Percentiles rank a stretch among this genome's conserved stretches.
Evolutionary conservation across 2,329 filamentous ascomycete species (phyloP).

Genomic region (Aureobasidium pullulans): DNA sequence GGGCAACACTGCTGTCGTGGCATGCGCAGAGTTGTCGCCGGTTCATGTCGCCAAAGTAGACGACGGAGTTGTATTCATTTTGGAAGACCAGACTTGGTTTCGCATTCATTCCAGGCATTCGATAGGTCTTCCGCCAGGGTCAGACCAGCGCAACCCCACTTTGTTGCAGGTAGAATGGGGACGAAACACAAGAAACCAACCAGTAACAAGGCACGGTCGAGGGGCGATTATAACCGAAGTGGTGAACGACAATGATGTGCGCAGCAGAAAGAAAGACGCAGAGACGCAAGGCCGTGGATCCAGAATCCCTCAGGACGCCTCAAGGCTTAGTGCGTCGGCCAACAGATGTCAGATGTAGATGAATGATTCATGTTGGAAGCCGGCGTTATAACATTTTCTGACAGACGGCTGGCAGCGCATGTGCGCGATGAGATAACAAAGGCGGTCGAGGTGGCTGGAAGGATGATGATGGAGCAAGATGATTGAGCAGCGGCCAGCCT

Average conservation of each 20-base stretch:
- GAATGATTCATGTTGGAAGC: not conserved
- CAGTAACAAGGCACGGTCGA: not conserved
- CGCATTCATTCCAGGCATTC: not conserved
- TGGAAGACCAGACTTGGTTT: not conserved
- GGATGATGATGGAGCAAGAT: constrained; percentile 3
- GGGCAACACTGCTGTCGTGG: constrained; percentile 7
- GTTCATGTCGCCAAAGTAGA: not conserved
- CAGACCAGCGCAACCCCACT: constrained; percentile 5
- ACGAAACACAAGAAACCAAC: not conserved
- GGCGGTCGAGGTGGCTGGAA: constrained; percentile 4
- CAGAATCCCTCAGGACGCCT: not conserved
- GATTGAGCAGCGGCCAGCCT: constrained; percentile 1
- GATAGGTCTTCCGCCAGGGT: not conserved
- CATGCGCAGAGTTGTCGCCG: not conserved
- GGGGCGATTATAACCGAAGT: not conserved
- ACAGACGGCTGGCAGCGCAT: not conserved
- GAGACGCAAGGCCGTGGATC: not conserved
- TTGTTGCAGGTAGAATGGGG: constrained; percentile 6
- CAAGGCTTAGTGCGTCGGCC: not conserved
- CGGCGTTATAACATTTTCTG: constrained; percentile 1
- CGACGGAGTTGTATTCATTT: not conserved
- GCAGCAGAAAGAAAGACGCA: not conserved
- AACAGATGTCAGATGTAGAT: not conserved
- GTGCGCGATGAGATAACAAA: not conserved
- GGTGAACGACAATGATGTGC: not conserved